These are phyloP conservation scores for Petunia axillaris DNA, from an alignment of 257 asterid species.

Conservation along the genomic window DNA sequence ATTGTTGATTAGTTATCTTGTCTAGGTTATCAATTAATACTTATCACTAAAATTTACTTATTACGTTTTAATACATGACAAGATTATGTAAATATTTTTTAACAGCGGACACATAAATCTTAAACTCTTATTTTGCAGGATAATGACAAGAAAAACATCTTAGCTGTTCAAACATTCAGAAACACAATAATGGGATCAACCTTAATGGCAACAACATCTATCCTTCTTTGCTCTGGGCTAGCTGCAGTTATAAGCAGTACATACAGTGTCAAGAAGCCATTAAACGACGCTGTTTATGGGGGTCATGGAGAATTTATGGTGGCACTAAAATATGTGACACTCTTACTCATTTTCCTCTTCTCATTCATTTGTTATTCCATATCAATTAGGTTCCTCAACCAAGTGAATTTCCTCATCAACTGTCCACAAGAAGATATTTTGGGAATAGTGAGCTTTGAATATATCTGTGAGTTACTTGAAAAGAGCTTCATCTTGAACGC, in stretches of 20 bases:
- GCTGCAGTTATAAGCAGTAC: slow-evolving; percentile 96
- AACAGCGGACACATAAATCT: background rate
- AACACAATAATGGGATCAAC: slow-evolving; percentile 94
- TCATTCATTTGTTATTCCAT: slow-evolving; percentile 83
- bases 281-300: slow-evolving; percentile 76
- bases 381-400: slow-evolving; percentile 77
- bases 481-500: slow-evolving; percentile 61
- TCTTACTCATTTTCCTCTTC: slow-evolving; percentile 68
- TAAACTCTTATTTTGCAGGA: slow-evolving; percentile 49
- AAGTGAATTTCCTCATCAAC: slow-evolving; percentile 84
- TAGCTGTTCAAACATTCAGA: slow-evolving; percentile 84
- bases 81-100: background rate
- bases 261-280: slow-evolving; percentile 79
- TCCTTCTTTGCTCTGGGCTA: slow-evolving; percentile 75
- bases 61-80: too few species aligned
- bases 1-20: too few species aligned
- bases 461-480: slow-evolving; percentile 72
- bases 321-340: slow-evolving; percentile 74
- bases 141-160: slow-evolving; percentile 86
- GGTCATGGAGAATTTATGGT: slow-evolving; percentile 93
- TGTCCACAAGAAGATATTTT: slow-evolving; percentile 57
- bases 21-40: too few species aligned
- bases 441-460: slow-evolving; percentile 56
- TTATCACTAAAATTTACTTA: too few species aligned
- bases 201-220: slow-evolving; percentile 89